phyloP scores from a whole-genome alignment of 2,329 filamentous ascomycete genomes.

The Clonostachys rhizophaga region DNA sequence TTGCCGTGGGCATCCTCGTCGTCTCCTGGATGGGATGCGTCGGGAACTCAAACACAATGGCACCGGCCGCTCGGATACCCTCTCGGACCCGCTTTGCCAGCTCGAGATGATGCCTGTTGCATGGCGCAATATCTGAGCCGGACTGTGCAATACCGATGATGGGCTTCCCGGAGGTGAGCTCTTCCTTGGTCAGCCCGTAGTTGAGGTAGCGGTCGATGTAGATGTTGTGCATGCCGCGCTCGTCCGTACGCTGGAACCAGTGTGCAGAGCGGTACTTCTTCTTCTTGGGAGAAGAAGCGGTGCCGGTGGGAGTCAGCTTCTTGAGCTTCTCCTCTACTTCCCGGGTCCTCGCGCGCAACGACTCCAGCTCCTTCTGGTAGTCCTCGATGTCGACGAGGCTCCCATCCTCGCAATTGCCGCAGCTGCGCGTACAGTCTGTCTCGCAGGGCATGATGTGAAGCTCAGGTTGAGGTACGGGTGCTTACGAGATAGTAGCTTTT shows the following conservation, averaged over 20 bases:
- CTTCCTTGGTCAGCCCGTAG: slow-evolving; percentile 40
- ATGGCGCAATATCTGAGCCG: slow-evolving; percentile 43
- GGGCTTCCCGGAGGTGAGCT: slow-evolving; percentile 41
- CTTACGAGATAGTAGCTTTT: too few relatives aligned
- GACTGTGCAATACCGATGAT: slow-evolving; percentile 48
- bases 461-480: too few relatives aligned
- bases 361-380: not conserved
- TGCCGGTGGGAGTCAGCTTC: not conserved
- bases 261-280: slow-evolving; percentile 3
- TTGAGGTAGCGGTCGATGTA: slow-evolving; percentile 47
- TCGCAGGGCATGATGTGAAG: too few relatives aligned
- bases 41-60: slow-evolving; percentile 45
- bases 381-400: not conserved
- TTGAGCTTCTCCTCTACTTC: not conserved
- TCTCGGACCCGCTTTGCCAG: slow-evolving; percentile 43
- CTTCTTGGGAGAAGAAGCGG: not conserved
- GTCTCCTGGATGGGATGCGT: slow-evolving; percentile 47
- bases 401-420: too few relatives aligned
- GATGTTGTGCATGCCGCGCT: slow-evolving; percentile 21
- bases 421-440: too few relatives aligned
- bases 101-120: slow-evolving; percentile 43
- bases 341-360: not conserved
- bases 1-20: slow-evolving; percentile 37
- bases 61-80: slow-evolving; percentile 41
- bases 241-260: slow-evolving; percentile 7